Conservation (phyloP, 2,329 filamentous ascomycete species). For the Rutstroemia sp. region DNA sequence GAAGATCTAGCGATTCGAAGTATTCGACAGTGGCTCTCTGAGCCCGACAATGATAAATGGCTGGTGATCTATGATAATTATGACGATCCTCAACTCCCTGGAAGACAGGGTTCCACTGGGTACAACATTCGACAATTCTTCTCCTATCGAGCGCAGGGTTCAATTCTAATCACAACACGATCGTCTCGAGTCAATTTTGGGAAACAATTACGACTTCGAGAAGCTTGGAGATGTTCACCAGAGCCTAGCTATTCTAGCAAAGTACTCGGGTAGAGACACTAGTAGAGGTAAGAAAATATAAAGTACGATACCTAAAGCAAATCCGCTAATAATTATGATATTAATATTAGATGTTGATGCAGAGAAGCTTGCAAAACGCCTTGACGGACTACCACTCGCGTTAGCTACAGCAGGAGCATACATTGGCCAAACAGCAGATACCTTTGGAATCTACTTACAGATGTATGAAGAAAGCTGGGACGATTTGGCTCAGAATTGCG, state of each 20-base stretch:
- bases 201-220: neutral
- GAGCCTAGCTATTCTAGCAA: neutral
- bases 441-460: too few species aligned
- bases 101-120: neutral
- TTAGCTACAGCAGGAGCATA: too few species aligned
- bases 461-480: too few species aligned
- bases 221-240: neutral
- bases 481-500: too few species aligned
- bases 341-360: neutral
- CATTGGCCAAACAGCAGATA: too few species aligned
- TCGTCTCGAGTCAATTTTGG: neutral
- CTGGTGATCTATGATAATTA: neutral
- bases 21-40: neutral
- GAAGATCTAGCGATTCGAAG: neutral
- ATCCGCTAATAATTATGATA: neutral
- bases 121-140: neutral
- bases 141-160: neutral
- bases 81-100: neutral
- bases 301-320: neutral
- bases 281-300: neutral
- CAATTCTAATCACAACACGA: neutral
- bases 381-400: too few species aligned
- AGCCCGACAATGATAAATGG: neutral
- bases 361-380: too few species aligned
- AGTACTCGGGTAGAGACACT: neutral